Conservation (phyloP, 2,329 filamentous ascomycete genomes). For the Paracamarosporium sp. region DNA sequence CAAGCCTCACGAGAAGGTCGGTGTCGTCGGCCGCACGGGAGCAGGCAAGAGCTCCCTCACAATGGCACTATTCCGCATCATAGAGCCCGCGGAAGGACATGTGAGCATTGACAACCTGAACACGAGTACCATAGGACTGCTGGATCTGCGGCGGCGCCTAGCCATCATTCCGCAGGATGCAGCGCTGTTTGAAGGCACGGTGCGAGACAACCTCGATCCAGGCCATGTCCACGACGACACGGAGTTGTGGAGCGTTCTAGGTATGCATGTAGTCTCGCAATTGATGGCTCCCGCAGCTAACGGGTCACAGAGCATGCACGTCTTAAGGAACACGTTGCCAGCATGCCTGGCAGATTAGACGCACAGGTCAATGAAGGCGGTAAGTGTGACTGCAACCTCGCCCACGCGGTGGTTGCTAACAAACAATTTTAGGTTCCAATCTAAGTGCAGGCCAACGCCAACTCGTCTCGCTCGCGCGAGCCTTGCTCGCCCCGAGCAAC, state of each 20-base stretch:
- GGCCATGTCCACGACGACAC: constrained; percentile 95
- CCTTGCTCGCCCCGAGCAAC: constrained; percentile 92
- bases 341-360: constrained; percentile 89
- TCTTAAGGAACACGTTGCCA: constrained; percentile 85
- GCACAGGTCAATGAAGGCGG: constrained; percentile 92
- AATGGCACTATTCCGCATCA: constrained; percentile 91
- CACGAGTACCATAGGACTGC: constrained; percentile 86
- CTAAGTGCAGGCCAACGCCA: constrained; percentile 94
- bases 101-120: constrained; percentile 91
- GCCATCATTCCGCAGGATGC: constrained; percentile 99
- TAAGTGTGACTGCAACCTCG: constrained; percentile 53
- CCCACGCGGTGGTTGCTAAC: not conserved
- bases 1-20: constrained; percentile 97
- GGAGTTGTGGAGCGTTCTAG: constrained; percentile 93
- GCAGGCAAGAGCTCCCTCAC: constrained; percentile 96
- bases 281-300: constrained; percentile 25
- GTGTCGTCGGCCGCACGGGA: constrained; percentile 93
- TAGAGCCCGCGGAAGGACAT: constrained; percentile 81
- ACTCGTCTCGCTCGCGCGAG: constrained; percentile 89
- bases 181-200: constrained; percentile 89
- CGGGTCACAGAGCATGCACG: constrained; percentile 78
- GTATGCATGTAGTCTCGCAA: constrained; percentile 59
- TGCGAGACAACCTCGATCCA: constrained; percentile 95
- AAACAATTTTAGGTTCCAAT: constrained; percentile 73
- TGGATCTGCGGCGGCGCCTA: constrained; percentile 86